Evolutionary conservation across 306 rosid species (phyloP).

Genomic region (Prunus dulcis): DNA sequence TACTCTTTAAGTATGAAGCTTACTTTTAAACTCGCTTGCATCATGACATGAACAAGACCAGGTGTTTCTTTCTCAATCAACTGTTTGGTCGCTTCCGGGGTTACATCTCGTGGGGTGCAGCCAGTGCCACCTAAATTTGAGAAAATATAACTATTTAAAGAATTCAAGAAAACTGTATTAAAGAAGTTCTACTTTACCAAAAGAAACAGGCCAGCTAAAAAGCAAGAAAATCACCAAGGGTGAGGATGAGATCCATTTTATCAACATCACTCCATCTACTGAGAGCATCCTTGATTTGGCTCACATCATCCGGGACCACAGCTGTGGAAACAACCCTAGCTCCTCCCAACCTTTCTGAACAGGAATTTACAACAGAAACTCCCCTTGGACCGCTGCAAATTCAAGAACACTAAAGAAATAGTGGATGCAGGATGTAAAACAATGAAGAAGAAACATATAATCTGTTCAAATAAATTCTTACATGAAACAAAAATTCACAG

Average conservation of each 20-base stretch:
- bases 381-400: constrained; percentile 85
- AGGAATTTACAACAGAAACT: constrained; percentile 75
- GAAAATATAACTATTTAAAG: constrained; percentile 17
- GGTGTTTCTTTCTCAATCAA: constrained; percentile 90
- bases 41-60: constrained; percentile 82
- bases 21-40: constrained; percentile 92
- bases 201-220: constrained; percentile 3
- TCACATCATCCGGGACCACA: constrained; percentile 71
- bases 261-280: constrained; percentile 77
- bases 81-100: constrained; percentile 94
- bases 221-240: constrained; percentile 60
- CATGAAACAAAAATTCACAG: not conserved
- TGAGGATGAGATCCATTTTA: constrained; percentile 76
- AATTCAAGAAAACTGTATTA: constrained; percentile 16
- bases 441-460: not conserved
- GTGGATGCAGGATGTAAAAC: constrained; percentile 7
- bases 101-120: constrained; percentile 68
- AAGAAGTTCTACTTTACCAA: not conserved
- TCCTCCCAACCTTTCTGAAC: constrained; percentile 84
- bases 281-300: constrained; percentile 63
- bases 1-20: not conserved
- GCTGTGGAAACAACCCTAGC: constrained; percentile 67
- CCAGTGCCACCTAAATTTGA: constrained; percentile 83
- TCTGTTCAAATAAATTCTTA: not conserved
- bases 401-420: not conserved